Conservation (phyloP, 495 filamentous ascomycete genomes). For the Thozetella sp. region DNA sequence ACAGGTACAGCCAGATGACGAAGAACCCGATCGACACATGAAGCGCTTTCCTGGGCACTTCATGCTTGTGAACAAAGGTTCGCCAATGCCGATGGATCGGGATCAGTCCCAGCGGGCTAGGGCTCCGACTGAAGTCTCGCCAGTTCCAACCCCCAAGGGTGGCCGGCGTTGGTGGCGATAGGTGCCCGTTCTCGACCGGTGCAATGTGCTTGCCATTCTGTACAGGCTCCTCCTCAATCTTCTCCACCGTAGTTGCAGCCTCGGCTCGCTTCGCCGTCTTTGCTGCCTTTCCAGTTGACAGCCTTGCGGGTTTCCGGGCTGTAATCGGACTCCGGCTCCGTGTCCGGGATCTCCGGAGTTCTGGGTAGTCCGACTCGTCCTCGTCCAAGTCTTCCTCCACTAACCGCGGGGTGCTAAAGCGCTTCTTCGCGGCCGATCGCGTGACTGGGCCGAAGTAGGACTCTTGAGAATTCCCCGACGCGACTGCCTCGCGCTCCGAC, state of each 20-base stretch:
- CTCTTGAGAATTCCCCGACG: conserved; percentile 27
- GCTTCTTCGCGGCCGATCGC: conserved; percentile 61
- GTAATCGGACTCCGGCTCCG: conserved; percentile 55
- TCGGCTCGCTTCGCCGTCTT: conserved; percentile 17
- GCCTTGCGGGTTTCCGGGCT: conserved; percentile 46
- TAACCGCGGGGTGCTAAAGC: conserved; percentile 38
- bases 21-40: conserved; percentile 97
- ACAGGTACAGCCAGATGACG: conserved; percentile 78
- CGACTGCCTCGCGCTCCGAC: conserved; percentile 51
- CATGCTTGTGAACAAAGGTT: conserved; percentile 74
- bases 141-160: conserved; percentile 61
- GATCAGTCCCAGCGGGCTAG: conserved; percentile 90
- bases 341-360: conserved; percentile 44
- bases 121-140: conserved; percentile 83
- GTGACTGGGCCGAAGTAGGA: conserved; percentile 65
- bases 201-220: conserved; percentile 32
- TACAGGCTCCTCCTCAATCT: conserved; percentile 10
- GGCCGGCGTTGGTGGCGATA: conserved; percentile 63
- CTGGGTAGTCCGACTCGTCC: conserved; percentile 34
- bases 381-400: conserved; percentile 37
- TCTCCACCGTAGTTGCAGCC: conserved; percentile 23
- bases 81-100: conserved; percentile 83
- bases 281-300: conserved; percentile 34
- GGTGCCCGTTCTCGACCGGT: conserved; percentile 60
- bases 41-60: conserved; percentile 73